Conservation (phyloP, 1,284 basidiomycete species). For the Pseudozyma hubeiensis region DNA sequence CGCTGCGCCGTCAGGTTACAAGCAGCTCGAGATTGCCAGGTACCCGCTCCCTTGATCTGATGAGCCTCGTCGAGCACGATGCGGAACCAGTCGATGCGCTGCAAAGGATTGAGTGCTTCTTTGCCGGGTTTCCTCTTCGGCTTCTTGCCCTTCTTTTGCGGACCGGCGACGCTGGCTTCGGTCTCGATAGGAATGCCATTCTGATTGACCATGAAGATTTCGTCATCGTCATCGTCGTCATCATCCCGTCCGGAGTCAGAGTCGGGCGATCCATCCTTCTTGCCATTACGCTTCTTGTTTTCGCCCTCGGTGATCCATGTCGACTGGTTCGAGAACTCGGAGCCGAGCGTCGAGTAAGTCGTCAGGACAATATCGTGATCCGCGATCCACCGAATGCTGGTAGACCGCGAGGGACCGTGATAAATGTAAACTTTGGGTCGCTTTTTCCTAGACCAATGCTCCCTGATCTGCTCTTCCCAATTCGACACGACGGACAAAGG, state of each 20-base stretch:
- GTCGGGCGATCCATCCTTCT: constrained; percentile 15
- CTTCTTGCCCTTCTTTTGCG: constrained; percentile 69
- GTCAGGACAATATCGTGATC: constrained; percentile 98
- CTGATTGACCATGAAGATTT: constrained; percentile 77
- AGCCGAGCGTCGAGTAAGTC: constrained; percentile 93
- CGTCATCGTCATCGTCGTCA: constrained; percentile 71
- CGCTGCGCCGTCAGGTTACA: constrained; percentile 95
- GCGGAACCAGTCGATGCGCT: constrained; percentile 96
- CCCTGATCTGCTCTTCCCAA: constrained; percentile 97
- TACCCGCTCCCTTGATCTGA: constrained; percentile 94
- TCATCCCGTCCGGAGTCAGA: constrained; percentile 22
- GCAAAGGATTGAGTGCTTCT: constrained; percentile 85
- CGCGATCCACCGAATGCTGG: constrained; percentile 84
- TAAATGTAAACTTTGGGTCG: constrained; percentile 84
- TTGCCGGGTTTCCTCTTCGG: constrained; percentile 69
- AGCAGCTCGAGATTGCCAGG: constrained; percentile 91
- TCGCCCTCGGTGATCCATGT: constrained; percentile 55
- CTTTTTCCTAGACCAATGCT: constrained; percentile 74
- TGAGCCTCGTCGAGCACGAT: constrained; percentile 94
- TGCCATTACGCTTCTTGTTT: constrained; percentile 20
- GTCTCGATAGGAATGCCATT: constrained; percentile 70
- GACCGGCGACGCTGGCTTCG: constrained; percentile 5
- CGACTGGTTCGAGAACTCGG: constrained; percentile 89
- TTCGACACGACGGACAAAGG: constrained; percentile 96
- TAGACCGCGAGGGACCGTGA: constrained; percentile 89